phyloP scores from a whole-genome alignment of 2,329 filamentous ascomycete genomes.

The Trichoderma semiorbis region DNA sequence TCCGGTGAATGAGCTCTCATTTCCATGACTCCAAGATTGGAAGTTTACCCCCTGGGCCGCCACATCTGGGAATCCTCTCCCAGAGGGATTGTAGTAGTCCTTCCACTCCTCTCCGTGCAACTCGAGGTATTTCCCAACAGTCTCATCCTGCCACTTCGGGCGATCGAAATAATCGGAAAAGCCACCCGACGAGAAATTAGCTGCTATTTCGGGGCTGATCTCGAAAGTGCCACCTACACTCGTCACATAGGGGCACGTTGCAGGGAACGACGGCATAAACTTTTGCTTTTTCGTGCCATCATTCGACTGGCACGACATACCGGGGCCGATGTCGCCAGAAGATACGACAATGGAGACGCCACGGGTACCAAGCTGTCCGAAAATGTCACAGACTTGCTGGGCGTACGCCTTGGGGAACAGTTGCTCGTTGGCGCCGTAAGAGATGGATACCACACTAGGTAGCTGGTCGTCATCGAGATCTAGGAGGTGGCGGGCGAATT shows the following conservation, averaged over 20 bases:
- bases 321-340: conserved; percentile 53
- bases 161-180: conserved; percentile 47
- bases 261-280: conserved; percentile 36
- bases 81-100: conserved; percentile 42
- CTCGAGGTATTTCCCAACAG: conserved; percentile 43
- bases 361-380: conserved; percentile 61
- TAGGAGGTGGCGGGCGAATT: conserved; percentile 59
- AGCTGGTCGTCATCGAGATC: conserved; percentile 50
- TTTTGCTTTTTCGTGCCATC: conserved; percentile 33
- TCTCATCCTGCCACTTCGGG: conserved; percentile 44
- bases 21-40: conserved; percentile 33
- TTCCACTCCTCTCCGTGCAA: conserved; percentile 48
- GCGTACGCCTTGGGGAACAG: conserved; percentile 58
- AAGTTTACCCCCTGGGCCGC: conserved; percentile 47
- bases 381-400: conserved; percentile 49
- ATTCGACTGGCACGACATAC: conserved; percentile 36
- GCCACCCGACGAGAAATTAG: conserved; percentile 50
- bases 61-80: conserved; percentile 61
- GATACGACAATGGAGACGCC: conserved; percentile 65
- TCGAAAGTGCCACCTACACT: conserved; percentile 56
- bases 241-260: conserved; percentile 58
- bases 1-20: conserved; percentile 28
- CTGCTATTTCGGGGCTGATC: conserved; percentile 49
- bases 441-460: conserved; percentile 64
- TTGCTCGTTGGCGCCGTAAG: conserved; percentile 68